Evolutionary conservation across 169 alveolate species (phyloP).

Genomic region (Plasmodium gonderi): DNA sequence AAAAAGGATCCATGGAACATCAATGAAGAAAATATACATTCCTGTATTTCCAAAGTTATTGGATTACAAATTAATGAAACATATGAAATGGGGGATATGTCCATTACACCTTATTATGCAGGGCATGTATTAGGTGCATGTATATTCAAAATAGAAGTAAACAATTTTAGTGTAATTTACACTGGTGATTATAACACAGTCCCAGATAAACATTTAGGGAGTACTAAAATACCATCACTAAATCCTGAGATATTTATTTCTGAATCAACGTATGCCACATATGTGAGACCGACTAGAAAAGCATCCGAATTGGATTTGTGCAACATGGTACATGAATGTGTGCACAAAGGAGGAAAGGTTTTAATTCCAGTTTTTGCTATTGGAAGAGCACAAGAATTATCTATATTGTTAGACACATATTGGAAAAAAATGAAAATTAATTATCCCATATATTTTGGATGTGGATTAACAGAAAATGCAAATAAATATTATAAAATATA

Average conservation of each 20-base stretch:
- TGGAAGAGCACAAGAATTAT: slow-evolving; percentile 98
- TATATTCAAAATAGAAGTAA: slow-evolving; percentile 94
- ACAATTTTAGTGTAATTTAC: slow-evolving; percentile 93
- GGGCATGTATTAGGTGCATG: slow-evolving; percentile 99
- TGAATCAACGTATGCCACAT: slow-evolving; percentile 98
- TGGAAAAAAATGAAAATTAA: slow-evolving; percentile 95
- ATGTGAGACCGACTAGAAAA: slow-evolving; percentile 95
- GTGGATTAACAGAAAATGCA: slow-evolving; percentile 98
- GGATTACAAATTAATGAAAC: slow-evolving; percentile 95
- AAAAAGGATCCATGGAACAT: slow-evolving; percentile 87
- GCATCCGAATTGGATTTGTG: slow-evolving; percentile 97
- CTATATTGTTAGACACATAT: slow-evolving; percentile 95
- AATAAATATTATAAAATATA: slow-evolving; percentile 94
- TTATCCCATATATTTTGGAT: slow-evolving; percentile 97
- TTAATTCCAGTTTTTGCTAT: slow-evolving; percentile 99
- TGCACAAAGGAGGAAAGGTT: slow-evolving; percentile 93
- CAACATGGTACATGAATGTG: slow-evolving; percentile 90
- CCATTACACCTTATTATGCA: slow-evolving; percentile 96
- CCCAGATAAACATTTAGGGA: slow-evolving; percentile 97
- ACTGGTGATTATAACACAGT: slow-evolving; percentile 95
- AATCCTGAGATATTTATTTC: slow-evolving; percentile 95
- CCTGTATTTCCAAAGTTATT: slow-evolving; percentile 87
- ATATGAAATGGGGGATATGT: slow-evolving; percentile 86
- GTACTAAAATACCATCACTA: slow-evolving; percentile 94
- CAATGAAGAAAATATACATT: slow-evolving; percentile 88